Evolutionary conservation across 1,139 yeast genomes (phyloP), one percentile per base, ranked within the genome.

Genomic region (Taphrina wiesneri): DNA sequence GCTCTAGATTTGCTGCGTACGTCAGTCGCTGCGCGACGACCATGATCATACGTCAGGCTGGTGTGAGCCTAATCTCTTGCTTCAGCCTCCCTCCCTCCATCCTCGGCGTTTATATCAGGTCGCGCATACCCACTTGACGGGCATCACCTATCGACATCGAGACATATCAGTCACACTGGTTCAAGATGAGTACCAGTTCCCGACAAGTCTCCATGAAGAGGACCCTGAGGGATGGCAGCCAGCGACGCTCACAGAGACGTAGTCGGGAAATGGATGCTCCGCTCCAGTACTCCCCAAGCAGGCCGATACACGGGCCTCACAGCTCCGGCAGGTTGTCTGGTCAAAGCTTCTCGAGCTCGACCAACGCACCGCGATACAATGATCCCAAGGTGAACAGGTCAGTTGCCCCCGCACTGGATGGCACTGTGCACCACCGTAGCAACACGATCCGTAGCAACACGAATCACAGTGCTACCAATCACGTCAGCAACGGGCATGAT

Each of bases 231-330:
- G 56, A 34, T 32, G 45, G 45, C 26, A 32, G 45, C 19, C 56
- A 30, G 25, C 21, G 56, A 17, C 41, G 56, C 17, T 9, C 26
- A n/a, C 46, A 36, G 32, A n/a, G 49, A 17, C 49, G 49, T 9
- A 36, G 49, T 19, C 49, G 36, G 23, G 59, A 54, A 1, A 54
- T 54, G 59, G 46, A 36, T 39, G 49, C 32, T 7, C 59, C 59
- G 17, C 59, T 54, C 2, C 59, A 54, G 59, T 54, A 54, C 49
- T 54, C 59, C 5, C 59, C 59, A 6, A 54, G 34, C 36, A 47
- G 49, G 46, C 59, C 56, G 4, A 34, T 52, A 4, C 56, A 52
- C 28, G 45, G 41, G 11, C 56, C 56, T 7, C 56, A 52, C n/a
- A 28, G 45, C 17, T 23, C 56, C n/a, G 34, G 34, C 19, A 23